These are phyloP conservation scores for Favolaschia claudopus DNA, from an alignment of 768 basidiomycete genomes.

Conservation along the genomic window DNA sequence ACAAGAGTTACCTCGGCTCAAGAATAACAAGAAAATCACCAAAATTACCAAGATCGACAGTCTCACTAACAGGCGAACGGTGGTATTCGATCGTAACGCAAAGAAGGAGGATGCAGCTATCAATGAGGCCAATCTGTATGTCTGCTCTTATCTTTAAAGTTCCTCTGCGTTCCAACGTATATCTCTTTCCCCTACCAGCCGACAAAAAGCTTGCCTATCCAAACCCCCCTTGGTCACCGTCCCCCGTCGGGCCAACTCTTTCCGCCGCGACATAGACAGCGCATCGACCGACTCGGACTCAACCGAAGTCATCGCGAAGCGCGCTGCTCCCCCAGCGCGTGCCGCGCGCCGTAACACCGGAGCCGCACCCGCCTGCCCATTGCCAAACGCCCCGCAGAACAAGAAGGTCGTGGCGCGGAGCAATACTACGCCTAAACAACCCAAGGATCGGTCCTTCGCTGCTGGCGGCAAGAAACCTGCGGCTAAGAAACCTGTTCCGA, in stretches of 20 bases:
- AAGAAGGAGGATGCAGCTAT: not conserved
- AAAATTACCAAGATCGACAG: slow-evolving; percentile 13
- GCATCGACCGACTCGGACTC: not conserved
- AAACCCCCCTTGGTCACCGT: not conserved
- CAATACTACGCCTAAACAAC: not conserved
- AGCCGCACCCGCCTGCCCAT: not conserved
- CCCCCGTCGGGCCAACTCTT: not conserved
- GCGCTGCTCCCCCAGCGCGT: slow-evolving; percentile 1
- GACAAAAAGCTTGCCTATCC: slow-evolving; percentile 3
- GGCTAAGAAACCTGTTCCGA: not conserved
- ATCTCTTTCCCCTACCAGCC: too few species aligned
- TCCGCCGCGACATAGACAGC: not conserved
- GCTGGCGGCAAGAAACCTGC: not conserved
- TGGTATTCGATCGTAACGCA: slow-evolving; percentile 2
- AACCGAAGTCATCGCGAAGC: not conserved
- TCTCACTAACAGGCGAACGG: not conserved
- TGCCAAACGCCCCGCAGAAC: not conserved
- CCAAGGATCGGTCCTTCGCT: not conserved
- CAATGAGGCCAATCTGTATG: slow-evolving; percentile 8
- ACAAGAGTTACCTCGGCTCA: slow-evolving; percentile 6
- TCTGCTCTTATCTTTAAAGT: not conserved
- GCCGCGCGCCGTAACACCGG: not conserved
- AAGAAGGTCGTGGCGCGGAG: not conserved
- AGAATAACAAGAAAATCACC: not conserved
- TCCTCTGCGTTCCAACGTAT: too few species aligned